Base-by-base conservation (phyloP, 192 early-diverging fungal species). In the Coemansia sp. region DNA sequence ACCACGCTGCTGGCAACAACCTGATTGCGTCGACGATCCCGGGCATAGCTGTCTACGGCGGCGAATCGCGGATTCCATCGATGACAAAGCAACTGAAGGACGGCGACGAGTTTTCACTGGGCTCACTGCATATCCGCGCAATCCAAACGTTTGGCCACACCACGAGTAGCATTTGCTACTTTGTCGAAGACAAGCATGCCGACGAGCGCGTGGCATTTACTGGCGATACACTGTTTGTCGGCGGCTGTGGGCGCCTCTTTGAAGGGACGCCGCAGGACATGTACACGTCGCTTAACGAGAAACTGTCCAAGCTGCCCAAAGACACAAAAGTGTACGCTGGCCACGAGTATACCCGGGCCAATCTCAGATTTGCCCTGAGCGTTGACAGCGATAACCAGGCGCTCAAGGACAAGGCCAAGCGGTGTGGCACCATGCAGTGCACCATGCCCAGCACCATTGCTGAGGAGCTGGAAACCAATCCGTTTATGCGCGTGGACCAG, bases 391-490 rank as follows among this genome's bases (percentile, higher is more conserved):
- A 84, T 14, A 96, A 98, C 62, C 22, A 65, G n/a, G 70, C 66
- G 27, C 67, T 98, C 1, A 49, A 66, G 28, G 65, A 77, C 1
- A 92, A 91, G 67, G 72, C 84, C n/a, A 64, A 70, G 31, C 86
- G 85, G 83, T 73, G 73, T 44, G 67, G 69, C 17, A 53, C 55
- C 7, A 25, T 53, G 23, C 8, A 45, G 21, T 59, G 55, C 30
- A 95, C 93, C 0, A 84, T 98, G 26, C 94, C 95, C 5, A 90
- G 89, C 15, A 90, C 90, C 8, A 90, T 98, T 60, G 90, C 79
- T n/a, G 87, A 91, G 32, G 95, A 98, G 50, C 69, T 83, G 42
- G 62, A 78, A 23, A 87, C 83, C 52, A 98, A 98, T 48, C 92
- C 92, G 14, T 98, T 98, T 50, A 81, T 98, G 80, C 80, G 93